These are phyloP conservation scores for Pezicula carpinea DNA, from an alignment of 2,329 filamentous ascomycete species.

Conservation along the genomic window DNA sequence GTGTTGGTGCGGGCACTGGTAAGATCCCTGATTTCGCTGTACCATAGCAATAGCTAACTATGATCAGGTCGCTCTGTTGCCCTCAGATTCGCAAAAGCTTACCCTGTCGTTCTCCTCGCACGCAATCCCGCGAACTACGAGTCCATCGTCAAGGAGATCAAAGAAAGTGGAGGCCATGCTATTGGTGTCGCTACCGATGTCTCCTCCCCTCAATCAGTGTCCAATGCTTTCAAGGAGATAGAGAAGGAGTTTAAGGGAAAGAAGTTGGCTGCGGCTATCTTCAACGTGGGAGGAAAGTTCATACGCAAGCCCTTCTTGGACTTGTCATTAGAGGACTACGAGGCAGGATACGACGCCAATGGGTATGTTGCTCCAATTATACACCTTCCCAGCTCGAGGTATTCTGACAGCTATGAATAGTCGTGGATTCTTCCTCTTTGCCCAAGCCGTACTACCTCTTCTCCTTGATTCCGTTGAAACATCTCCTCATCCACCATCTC, in stretches of 20 bases:
- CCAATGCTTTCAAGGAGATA: conserved; percentile 58
- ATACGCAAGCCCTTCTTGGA: conserved; percentile 55
- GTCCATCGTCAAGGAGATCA: conserved; percentile 65
- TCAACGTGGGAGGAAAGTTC: conserved; percentile 58
- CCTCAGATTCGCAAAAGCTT: conserved; percentile 56
- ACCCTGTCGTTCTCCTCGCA: conserved; percentile 72
- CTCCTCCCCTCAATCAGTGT: conserved; percentile 44
- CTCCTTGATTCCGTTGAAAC: conserved; percentile 56
- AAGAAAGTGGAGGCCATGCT: conserved; percentile 60
- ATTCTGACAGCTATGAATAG: conserved; percentile 30
- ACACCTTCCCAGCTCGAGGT: background rate
- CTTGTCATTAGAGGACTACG: conserved; percentile 44
- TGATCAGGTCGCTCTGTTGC: conserved; percentile 43
- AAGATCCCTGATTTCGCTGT: conserved; percentile 12
- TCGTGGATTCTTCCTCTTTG: conserved; percentile 71
- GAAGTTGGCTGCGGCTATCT: conserved; percentile 61
- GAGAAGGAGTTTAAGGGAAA: conserved; percentile 50
- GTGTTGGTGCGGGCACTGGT: conserved; percentile 66
- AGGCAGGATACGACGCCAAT: conserved; percentile 39
- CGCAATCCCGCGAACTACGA: conserved; percentile 62
- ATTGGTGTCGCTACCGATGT: conserved; percentile 67
- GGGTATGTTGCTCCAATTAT: conserved; percentile 37
- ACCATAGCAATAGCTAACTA: conserved; percentile 1
- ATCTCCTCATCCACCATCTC: conserved; percentile 62
- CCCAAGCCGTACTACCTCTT: conserved; percentile 65